Conservation (phyloP, 495 filamentous ascomycete species). For the Penicillium turbatum region DNA sequence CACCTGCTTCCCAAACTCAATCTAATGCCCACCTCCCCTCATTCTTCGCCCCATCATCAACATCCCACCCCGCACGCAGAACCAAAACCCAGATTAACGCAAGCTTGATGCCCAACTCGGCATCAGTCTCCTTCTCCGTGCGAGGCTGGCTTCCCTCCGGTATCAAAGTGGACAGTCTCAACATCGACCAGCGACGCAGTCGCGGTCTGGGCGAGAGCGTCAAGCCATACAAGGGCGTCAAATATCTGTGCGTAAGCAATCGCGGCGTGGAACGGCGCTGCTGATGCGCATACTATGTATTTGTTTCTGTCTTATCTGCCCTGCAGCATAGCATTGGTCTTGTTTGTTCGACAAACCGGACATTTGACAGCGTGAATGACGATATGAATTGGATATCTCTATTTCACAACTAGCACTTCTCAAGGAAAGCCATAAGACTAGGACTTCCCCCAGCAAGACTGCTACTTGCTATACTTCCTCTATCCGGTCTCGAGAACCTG, state of each 20-base stretch:
- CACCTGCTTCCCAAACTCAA: constrained; percentile 15
- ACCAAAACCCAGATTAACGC: constrained; percentile 64
- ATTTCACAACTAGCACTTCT: background rate
- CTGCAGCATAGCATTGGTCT: too few species aligned
- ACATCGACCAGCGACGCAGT: constrained; percentile 79
- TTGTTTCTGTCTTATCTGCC: background rate
- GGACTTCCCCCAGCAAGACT: too few species aligned
- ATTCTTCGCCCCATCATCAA: constrained; percentile 27
- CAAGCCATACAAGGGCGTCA: constrained; percentile 96
- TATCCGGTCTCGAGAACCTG: too few species aligned
- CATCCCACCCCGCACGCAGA: constrained; percentile 33
- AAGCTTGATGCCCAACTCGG: constrained; percentile 85
- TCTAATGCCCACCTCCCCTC: constrained; percentile 17
- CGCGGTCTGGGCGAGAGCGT: constrained; percentile 80
- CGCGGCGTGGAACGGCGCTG: constrained; percentile 69
- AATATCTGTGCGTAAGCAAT: constrained; percentile 88
- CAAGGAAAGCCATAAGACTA: too few species aligned
- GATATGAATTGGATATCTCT: background rate
- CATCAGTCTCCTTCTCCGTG: constrained; percentile 81
- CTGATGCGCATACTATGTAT: constrained; percentile 14
- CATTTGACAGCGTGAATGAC: constrained; percentile 6
- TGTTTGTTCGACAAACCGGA: background rate
- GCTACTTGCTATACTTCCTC: too few species aligned
- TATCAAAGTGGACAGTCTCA: constrained; percentile 84
- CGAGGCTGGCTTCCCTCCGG: constrained; percentile 95